phyloP scores from a whole-genome alignment of 148 eudicot genomes.

The Fagopyrum tataricum region DNA sequence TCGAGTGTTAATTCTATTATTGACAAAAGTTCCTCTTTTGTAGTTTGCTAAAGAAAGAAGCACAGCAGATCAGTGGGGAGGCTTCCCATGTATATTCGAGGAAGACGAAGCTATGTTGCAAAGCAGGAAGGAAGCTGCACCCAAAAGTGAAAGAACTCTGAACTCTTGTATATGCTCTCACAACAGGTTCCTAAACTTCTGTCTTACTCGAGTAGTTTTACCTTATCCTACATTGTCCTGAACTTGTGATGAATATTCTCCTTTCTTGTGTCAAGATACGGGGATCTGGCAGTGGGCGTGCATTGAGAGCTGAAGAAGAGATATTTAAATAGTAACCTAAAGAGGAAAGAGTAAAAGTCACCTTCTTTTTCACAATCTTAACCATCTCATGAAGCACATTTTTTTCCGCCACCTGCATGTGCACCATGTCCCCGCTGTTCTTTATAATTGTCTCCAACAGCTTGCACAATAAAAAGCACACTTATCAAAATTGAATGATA shows the following conservation, averaged over 20 bases:
- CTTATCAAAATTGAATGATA: neutral
- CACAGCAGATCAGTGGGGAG: slow-evolving; percentile 39
- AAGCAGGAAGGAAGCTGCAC: slow-evolving; percentile 47
- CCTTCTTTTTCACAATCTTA: slow-evolving; percentile 82
- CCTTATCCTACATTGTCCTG: neutral
- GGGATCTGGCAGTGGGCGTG: slow-evolving; percentile 18
- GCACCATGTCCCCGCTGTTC: slow-evolving; percentile 90
- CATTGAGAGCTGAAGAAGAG: slow-evolving; percentile 26
- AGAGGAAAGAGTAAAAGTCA: slow-evolving; percentile 15
- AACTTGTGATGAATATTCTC: neutral
- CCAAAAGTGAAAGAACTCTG: slow-evolving; percentile 36
- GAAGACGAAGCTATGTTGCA: slow-evolving; percentile 59
- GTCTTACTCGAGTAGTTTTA: slow-evolving; percentile 6
- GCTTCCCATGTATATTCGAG: slow-evolving; percentile 42
- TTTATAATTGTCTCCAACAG: slow-evolving; percentile 86
- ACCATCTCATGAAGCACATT: slow-evolving; percentile 89
- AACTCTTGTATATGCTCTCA: slow-evolving; percentile 40
- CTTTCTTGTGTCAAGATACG: slow-evolving; percentile 5
- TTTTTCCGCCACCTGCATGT: slow-evolving; percentile 96
- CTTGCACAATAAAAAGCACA: slow-evolving; percentile 27
- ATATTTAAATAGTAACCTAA: neutral
- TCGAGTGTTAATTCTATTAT: neutral
- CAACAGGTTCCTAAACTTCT: slow-evolving; percentile 40
- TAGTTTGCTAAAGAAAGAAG: slow-evolving; percentile 16
- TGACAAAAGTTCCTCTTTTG: slow-evolving; percentile 32